Evolutionary conservation across 2,329 filamentous ascomycete genomes (phyloP).

Genomic region (Alternaria sp.): DNA sequence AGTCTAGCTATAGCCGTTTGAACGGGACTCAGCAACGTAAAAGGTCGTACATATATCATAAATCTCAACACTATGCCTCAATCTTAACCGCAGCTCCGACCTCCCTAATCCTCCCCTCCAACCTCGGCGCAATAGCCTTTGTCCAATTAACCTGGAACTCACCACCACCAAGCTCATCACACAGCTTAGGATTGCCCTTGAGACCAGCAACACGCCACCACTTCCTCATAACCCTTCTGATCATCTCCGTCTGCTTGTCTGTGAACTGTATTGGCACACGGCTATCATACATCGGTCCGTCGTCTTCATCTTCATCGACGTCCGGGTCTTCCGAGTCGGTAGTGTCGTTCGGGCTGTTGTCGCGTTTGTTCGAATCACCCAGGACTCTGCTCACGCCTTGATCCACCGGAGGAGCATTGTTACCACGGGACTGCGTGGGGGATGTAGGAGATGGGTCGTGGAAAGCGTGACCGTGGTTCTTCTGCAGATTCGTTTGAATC

Average conservation of each 20-base stretch:
- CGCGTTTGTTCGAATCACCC: not conserved
- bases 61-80: not conserved
- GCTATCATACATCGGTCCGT: constrained; percentile 50
- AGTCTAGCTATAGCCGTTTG: too few relatives aligned
- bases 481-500: constrained; percentile 69
- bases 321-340: constrained; percentile 37
- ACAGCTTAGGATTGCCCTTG: constrained; percentile 56
- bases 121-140: constrained; percentile 75
- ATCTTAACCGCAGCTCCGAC: constrained; percentile 17
- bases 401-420: constrained; percentile 14
- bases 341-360: not conserved
- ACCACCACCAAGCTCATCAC: constrained; percentile 66
- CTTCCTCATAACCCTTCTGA: constrained; percentile 73
- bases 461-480: constrained; percentile 60
- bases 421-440: constrained; percentile 11
- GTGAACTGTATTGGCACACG: constrained; percentile 54
- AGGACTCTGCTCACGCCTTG: constrained; percentile 23
- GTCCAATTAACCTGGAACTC: constrained; percentile 76
- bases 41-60: not conserved
- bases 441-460: constrained; percentile 50
- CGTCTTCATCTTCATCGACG: constrained; percentile 51
- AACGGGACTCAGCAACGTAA: not conserved
- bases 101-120: constrained; percentile 76
- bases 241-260: constrained; percentile 63
- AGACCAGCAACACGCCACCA: constrained; percentile 77